A percentile compares a stretch with the other conserved stretches of the same genome.
Conservation (phyloP, 371 early-diverging fungal genomes). For the Mortierella sp. region DNA sequence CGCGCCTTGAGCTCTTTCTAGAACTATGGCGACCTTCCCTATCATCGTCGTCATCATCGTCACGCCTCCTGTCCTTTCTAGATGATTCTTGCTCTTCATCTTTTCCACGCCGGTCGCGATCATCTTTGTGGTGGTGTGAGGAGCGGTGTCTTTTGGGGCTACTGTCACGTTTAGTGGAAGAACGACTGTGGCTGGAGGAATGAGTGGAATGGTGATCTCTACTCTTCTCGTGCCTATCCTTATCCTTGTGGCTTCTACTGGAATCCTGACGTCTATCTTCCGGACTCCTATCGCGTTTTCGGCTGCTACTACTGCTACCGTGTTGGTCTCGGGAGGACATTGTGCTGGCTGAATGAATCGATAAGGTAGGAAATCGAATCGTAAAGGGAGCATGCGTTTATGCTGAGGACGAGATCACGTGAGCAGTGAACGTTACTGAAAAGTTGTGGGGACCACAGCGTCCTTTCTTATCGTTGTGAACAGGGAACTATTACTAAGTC, state of each 20-base stretch:
- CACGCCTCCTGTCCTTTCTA: constrained; percentile 4
- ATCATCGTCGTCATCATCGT: constrained; percentile 7
- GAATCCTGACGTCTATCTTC: constrained; percentile 2
- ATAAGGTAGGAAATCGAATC: too few relatives aligned
- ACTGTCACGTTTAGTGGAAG: constrained; percentile 11
- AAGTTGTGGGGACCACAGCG: constrained; percentile 2
- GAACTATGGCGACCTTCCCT: constrained; percentile 8
- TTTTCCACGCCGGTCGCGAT: background rate
- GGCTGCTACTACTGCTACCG: constrained; percentile 20
- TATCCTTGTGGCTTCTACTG: constrained; percentile 8
- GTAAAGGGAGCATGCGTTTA: too few relatives aligned
- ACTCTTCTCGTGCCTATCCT: constrained; percentile 14
- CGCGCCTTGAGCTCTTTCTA: constrained; percentile 23
- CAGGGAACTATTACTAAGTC: too few relatives aligned
- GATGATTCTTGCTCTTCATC: background rate
- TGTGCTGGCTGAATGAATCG: background rate
- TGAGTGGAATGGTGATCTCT: constrained; percentile 22
- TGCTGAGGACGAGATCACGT: background rate
- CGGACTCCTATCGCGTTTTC: constrained; percentile 37
- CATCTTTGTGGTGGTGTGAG: background rate
- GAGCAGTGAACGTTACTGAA: background rate
- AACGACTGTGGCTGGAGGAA: constrained; percentile 11
- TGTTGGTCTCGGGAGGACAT: constrained; percentile 50
- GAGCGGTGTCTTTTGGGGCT: constrained; percentile 19
- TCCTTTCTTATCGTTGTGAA: background rate